Evolutionary conservation across 257 asterid genomes (phyloP).

Genomic region (Handroanthus guayacan): DNA sequence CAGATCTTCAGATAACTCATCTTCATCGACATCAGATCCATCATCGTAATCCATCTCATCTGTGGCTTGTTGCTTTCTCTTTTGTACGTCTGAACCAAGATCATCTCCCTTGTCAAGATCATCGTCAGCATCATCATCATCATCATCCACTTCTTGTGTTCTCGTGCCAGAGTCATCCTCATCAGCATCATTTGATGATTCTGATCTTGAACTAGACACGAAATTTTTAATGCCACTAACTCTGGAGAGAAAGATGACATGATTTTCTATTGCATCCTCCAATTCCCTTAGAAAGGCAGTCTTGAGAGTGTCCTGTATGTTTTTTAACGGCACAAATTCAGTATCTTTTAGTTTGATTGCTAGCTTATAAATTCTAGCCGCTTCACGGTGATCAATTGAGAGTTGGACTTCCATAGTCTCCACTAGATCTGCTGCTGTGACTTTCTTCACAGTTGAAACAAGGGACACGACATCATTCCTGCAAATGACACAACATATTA

Average conservation of each 20-base stretch:
- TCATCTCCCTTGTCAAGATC: constrained; percentile 71
- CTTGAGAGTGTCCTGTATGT: constrained; percentile 62
- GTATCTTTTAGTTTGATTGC: constrained; percentile 64
- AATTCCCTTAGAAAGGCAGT: constrained; percentile 57
- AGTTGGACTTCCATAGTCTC: constrained; percentile 81
- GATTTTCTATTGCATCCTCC: constrained; percentile 84
- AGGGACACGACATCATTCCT: constrained; percentile 77
- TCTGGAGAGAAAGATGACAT: constrained; percentile 56
- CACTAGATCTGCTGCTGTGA: constrained; percentile 79
- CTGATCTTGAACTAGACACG: constrained; percentile 44
- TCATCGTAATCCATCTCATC: constrained; percentile 92
- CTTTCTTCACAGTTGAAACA: constrained; percentile 71
- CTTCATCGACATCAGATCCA: constrained; percentile 57
- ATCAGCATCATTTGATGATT: constrained; percentile 47
- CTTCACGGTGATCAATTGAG: constrained; percentile 39
- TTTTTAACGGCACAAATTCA: constrained; percentile 64
- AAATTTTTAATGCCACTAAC: constrained; percentile 62
- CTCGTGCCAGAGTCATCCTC: constrained; percentile 50
- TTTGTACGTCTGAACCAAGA: constrained; percentile 67
- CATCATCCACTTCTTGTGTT: constrained; percentile 43
- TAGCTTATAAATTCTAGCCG: constrained; percentile 66
- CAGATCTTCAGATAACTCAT: constrained; percentile 40
- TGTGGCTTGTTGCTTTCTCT: constrained; percentile 67
- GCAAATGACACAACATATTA: constrained; percentile 39
- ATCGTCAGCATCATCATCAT: constrained; percentile 55